Base-by-base conservation (phyloP, 345 rosid genomes). In the Sisymbrium irio region DNA sequence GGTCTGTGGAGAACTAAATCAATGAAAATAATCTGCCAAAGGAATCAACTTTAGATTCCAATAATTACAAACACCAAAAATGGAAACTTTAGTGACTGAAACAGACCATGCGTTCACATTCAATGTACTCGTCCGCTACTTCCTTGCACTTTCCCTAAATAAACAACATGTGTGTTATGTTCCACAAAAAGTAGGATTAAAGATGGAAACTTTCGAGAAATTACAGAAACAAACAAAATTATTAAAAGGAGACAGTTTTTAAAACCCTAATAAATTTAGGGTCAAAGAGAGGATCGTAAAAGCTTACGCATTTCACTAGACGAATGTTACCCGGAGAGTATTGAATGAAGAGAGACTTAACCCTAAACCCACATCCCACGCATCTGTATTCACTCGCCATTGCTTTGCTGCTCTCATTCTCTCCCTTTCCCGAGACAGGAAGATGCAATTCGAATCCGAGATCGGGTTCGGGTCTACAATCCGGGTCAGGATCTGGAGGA, bases 1-100 rank as follows among this genome's bases (percentile, higher is more conserved):
- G 83, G 85, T 80, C 87, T 89, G 79, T 86, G 98, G 56, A 93
- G 86, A 64, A 91, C 85, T 83, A 91, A 80, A 83, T 93, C 97
- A 62, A 93, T 87, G 82, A 87, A 81, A 50, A 91, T 78, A 77
- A 93, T 93, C 96, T 93, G 77, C 66, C 6, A 32, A 14, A 57
- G 5, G 0, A 60, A 5, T 9, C 32, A 60, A 32, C 1, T 59
- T 59, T 49, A 25, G 7, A 33, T 64, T 35, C 49, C 22, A 12
- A 47, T 42, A 68, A 75, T 41, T n/a, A 37, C 27, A 20, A 71
- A 19, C 41, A 36, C 54, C 62, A 7, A 69, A 69, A 62, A 62
- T 17, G 75, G 79, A 62, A 76, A 67, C 12, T 40, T 6, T 22
- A 25, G 37, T 50, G 42, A 18, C 1, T 15, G 63, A 56, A 53